Percentiles rank a stretch among this genome's conserved stretches.
phyloP scores from a whole-genome alignment of 495 filamentous ascomycete species.

The Aspergillus sparsus region DNA sequence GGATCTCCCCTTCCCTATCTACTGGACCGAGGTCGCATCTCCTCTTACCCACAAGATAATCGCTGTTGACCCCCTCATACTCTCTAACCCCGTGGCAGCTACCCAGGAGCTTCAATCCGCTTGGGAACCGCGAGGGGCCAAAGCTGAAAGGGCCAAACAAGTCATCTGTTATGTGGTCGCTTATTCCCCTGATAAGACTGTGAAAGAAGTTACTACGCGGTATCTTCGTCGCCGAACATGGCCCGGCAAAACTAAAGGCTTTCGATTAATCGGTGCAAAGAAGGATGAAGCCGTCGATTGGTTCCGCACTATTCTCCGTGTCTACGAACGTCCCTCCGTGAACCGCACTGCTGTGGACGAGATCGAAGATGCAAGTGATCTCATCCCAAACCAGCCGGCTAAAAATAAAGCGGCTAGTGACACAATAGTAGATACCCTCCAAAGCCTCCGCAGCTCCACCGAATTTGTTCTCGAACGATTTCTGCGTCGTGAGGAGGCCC shows the following conservation, averaged over 20 bases:
- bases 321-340: slow-evolving; percentile 63
- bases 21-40: slow-evolving; percentile 90
- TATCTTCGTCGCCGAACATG: slow-evolving; percentile 83
- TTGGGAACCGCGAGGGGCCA: slow-evolving; percentile 80
- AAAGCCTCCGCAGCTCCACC: slow-evolving; percentile 81
- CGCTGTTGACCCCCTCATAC: slow-evolving; percentile 72
- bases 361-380: slow-evolving; percentile 72
- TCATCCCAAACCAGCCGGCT: slow-evolving; percentile 65
- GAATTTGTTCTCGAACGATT: slow-evolving; percentile 87
- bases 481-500: slow-evolving; percentile 87
- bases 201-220: slow-evolving; percentile 91
- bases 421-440: slow-evolving; percentile 65
- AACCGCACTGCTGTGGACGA: slow-evolving; percentile 70
- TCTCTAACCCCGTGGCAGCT: slow-evolving; percentile 64
- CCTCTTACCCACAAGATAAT: slow-evolving; percentile 75
- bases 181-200: slow-evolving; percentile 80
- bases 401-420: slow-evolving; percentile 66
- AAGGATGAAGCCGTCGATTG: slow-evolving; percentile 75
- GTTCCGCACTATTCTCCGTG: slow-evolving; percentile 76
- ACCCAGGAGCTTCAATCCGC: slow-evolving; percentile 68
- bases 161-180: slow-evolving; percentile 90
- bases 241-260: slow-evolving; percentile 89
- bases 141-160: slow-evolving; percentile 82
- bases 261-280: slow-evolving; percentile 73
- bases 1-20: slow-evolving; percentile 80